Conservation (phyloP, 2,329 filamentous ascomycete species). For the Penicillium nordicum region DNA sequence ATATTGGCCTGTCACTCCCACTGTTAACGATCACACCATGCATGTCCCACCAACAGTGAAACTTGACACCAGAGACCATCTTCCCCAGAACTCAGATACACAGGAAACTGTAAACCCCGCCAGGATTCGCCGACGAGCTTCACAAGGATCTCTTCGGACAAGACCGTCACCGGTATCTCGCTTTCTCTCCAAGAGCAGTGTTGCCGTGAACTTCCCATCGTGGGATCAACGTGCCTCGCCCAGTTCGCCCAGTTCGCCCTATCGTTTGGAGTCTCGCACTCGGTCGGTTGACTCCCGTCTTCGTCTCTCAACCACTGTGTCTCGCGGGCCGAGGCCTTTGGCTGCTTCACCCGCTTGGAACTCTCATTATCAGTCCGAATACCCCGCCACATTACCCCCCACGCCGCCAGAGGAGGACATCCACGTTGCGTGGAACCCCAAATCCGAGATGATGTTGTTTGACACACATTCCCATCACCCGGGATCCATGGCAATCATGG, state of each 20-base stretch:
- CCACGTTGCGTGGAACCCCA: conserved; percentile 37
- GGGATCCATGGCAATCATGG: conserved; percentile 26
- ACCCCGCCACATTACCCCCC: conserved; percentile 36
- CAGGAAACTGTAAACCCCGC: conserved; percentile 16
- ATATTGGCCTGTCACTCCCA: conserved; percentile 22
- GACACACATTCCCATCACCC: conserved; percentile 28
- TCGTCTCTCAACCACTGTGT: conserved; percentile 36
- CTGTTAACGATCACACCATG: conserved; percentile 30
- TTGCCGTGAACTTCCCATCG: conserved; percentile 50
- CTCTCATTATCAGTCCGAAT: conserved; percentile 26
- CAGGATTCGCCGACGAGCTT: conserved; percentile 36
- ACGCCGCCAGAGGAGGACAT: conserved; percentile 44
- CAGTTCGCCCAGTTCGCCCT: conserved; percentile 22
- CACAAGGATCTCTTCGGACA: conserved; percentile 35
- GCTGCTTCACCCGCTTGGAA: conserved; percentile 27
- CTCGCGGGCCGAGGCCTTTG: conserved; percentile 31
- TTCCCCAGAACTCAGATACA: conserved; percentile 20
- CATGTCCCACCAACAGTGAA: conserved; percentile 23
- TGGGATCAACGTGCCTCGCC: conserved; percentile 47
- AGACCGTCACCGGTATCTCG: conserved; percentile 36
- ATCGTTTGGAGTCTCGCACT: conserved; percentile 25
- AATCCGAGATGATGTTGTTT: conserved; percentile 31
- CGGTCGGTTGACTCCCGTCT: conserved; percentile 30
- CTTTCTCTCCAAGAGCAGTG: conserved; percentile 36
- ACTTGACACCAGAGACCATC: conserved; percentile 21